Evolutionary conservation across 1,284 basidiomycete species (phyloP).

Genomic region (Rhodotorula sp.): DNA sequence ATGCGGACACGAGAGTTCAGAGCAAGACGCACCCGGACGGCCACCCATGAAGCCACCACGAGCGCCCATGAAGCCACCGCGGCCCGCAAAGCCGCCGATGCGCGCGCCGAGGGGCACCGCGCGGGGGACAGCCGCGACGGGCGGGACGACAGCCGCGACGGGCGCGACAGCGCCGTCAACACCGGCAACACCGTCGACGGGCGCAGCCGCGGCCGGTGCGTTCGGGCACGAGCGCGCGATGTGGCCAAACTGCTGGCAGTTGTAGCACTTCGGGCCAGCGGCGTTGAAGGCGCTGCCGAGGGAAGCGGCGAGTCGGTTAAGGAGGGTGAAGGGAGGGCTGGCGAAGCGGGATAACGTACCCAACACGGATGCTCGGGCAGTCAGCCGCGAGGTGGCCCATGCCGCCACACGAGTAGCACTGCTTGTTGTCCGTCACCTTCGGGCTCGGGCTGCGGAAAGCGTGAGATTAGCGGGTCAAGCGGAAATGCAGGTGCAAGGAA

Average conservation of each 20-base stretch:
- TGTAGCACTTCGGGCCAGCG: conserved; percentile 41
- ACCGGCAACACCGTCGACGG: conserved; percentile 9
- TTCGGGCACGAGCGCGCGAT: conserved; percentile 70
- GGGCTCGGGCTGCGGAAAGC: conserved; percentile 61
- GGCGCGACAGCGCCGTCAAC: conserved; percentile 14
- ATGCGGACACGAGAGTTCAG: not conserved
- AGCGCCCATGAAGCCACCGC: conserved; percentile 33
- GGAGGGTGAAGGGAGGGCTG: not conserved
- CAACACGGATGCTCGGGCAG: conserved; percentile 72
- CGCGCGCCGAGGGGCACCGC: conserved; percentile 22
- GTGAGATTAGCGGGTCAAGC: too few species aligned
- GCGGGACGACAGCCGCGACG: conserved; percentile 14
- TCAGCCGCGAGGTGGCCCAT: conserved; percentile 59
- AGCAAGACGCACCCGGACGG: not conserved
- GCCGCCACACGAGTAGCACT: conserved; percentile 68
- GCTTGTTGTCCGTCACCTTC: conserved; percentile 71
- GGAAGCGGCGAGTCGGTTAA: not conserved
- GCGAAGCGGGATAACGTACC: conserved; percentile 16
- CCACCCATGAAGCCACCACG: conserved; percentile 47
- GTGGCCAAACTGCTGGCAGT: conserved; percentile 53
- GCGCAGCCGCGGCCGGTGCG: conserved; percentile 6
- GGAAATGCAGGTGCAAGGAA: too few species aligned
- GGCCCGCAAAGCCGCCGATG: conserved; percentile 31
- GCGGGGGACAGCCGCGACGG: conserved; percentile 8
- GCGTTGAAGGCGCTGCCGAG: conserved; percentile 18